Conservation (phyloP, 2,329 filamentous ascomycete species). For the Pseudodiploospora longispora region DNA sequence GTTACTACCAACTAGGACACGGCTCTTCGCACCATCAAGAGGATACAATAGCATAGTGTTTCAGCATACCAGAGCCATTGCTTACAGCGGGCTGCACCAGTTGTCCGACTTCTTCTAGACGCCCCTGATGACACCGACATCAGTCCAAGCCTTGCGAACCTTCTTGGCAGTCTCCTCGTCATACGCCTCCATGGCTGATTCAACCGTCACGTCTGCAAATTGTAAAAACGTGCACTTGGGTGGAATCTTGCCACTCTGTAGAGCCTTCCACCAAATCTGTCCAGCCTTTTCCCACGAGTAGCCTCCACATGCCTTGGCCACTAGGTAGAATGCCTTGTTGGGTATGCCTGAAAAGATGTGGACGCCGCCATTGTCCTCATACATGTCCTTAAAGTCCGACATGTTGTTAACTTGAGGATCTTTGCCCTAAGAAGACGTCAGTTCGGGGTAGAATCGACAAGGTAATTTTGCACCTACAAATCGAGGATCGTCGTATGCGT, state of each 20-base stretch:
- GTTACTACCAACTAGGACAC: too few relatives aligned
- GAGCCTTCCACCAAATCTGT: slow-evolving; percentile 44
- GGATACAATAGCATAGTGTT: too few relatives aligned
- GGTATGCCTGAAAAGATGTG: slow-evolving; percentile 50
- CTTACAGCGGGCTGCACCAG: slow-evolving; percentile 1
- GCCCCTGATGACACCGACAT: slow-evolving; percentile 33
- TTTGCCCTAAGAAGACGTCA: slow-evolving; percentile 30
- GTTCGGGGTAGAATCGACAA: background rate
- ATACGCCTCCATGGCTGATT: slow-evolving; percentile 35
- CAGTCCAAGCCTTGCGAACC: slow-evolving; percentile 38
- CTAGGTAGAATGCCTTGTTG: slow-evolving; percentile 48
- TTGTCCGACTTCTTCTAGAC: slow-evolving; percentile 12
- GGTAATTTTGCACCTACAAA: slow-evolving; percentile 28
- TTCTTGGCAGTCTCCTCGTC: slow-evolving; percentile 32
- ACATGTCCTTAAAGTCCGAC: slow-evolving; percentile 30
- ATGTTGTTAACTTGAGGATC: slow-evolving; percentile 45
- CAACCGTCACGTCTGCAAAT: slow-evolving; percentile 41
- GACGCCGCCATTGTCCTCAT: slow-evolving; percentile 44
- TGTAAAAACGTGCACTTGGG: slow-evolving; percentile 35
- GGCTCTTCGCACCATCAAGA: too few relatives aligned
- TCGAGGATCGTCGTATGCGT: slow-evolving; percentile 43
- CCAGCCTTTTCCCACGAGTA: slow-evolving; percentile 47
- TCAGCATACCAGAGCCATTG: too few relatives aligned
- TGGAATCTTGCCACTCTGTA: slow-evolving; percentile 35
- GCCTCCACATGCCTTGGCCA: slow-evolving; percentile 38